Base-by-base conservation (phyloP, 2,329 filamentous ascomycete genomes). In the Pseudocercospora vitis region DNA sequence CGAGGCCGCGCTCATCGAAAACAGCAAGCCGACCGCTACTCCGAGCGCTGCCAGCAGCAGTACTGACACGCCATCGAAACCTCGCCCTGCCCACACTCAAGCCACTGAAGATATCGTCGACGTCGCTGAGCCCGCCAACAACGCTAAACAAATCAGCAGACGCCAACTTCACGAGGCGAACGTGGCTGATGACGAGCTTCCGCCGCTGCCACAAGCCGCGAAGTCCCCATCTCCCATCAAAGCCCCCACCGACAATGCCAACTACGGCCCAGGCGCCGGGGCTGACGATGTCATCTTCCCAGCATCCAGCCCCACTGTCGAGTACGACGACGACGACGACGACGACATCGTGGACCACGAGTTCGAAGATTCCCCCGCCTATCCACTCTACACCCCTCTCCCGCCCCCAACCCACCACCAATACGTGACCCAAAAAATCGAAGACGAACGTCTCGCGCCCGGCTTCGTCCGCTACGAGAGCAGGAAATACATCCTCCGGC, bases 401-500 rank as follows among this genome's bases (percentile, higher is more conserved):
- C 60, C 63, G 3, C 66, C 67, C 1, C 58, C 61, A 2, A 62
- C 60, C 2, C 68, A 69, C 49, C 57, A 65, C 45, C 65, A 71
- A 16, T 70, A 63, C 50, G 66, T 69, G 3, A 40, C 57, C 26
- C 55, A 63, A 16, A 67, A 66, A 33, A 70, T 77, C 56, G 61
- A 65, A 35, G 68, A 73, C 49, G 70, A 75, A 37, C 67, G 70
- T 2, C 65, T 78, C 0, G 72, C 70, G 1, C 65, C 70, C 1
- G 76, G 75, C 0, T 73, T 76, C 52, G 68, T 68, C 0, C 65
- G 66, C 19, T 70, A 77, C 54, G 63, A 50, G 1, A 67, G 69
- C 50, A 63, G 61, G 16, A 65, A 69, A 14, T 78, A 75, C 61
- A 64, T 77, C 26, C 64, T 78, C 3, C 68, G 75, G 18, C 89